Conservation (phyloP, 2,329 filamentous ascomycete genomes). For the Colletotrichum salicis region DNA sequence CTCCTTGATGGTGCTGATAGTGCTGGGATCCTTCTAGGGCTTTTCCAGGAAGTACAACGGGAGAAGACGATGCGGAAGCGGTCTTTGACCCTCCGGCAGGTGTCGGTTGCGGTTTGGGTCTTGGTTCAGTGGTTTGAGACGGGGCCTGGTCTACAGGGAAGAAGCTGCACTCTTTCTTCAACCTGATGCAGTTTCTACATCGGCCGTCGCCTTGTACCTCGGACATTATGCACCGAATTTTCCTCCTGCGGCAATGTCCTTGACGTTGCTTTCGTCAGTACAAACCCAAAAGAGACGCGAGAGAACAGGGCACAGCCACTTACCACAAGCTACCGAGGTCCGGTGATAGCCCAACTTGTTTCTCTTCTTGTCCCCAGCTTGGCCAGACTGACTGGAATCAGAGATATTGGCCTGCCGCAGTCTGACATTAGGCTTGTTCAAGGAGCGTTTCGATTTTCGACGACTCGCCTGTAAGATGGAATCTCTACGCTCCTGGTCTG, state of each 20-base stretch:
- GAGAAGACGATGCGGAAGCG: conserved; percentile 60
- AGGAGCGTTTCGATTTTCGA: conserved; percentile 58
- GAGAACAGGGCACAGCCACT: conserved; percentile 54
- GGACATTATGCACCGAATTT: conserved; percentile 89
- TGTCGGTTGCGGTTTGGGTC: conserved; percentile 54
- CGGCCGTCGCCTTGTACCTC: conserved; percentile 78
- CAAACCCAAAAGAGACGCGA: neutral
- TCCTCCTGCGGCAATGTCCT: conserved; percentile 93
- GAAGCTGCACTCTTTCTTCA: conserved; percentile 96
- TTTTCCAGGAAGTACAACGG: conserved; percentile 55
- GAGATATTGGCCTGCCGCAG: conserved; percentile 51
- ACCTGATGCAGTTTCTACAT: conserved; percentile 90
- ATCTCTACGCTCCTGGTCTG: conserved; percentile 50
- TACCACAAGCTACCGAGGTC: conserved; percentile 95
- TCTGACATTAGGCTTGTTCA: conserved; percentile 61
- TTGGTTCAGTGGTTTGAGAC: conserved; percentile 50
- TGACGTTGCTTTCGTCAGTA: conserved; percentile 32
- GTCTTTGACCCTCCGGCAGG: conserved; percentile 52
- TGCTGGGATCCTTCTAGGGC: conserved; percentile 53
- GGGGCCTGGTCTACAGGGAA: conserved; percentile 85
- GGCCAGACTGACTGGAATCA: conserved; percentile 47
- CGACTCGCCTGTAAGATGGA: conserved; percentile 47
- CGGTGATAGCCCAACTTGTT: conserved; percentile 97
- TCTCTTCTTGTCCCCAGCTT: conserved; percentile 67
- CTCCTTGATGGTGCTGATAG: conserved; percentile 54